Percentiles rank a stretch among this genome's conserved stretches.
phyloP scores from a whole-genome alignment of 2,329 filamentous ascomycete species.

The Diaporthe sp. region DNA sequence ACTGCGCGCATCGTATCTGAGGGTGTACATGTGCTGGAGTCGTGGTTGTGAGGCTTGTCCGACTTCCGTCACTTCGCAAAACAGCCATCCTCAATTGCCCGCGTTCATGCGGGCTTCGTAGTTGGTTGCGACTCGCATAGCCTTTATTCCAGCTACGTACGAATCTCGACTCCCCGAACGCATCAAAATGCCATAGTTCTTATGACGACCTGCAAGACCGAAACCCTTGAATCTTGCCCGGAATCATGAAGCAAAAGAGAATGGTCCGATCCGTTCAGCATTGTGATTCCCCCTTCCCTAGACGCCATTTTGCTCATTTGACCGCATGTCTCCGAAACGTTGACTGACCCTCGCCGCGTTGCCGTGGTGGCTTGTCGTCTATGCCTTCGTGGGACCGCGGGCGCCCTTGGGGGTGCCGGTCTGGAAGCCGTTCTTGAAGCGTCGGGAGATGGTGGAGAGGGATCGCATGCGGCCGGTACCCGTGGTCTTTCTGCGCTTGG shows the following conservation, averaged over 20 bases:
- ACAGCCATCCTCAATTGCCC: slow-evolving; percentile 17
- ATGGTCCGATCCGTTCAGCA: slow-evolving; percentile 42
- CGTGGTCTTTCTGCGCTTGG: slow-evolving; percentile 99
- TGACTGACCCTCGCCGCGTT: slow-evolving; percentile 31
- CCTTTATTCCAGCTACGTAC: slow-evolving; percentile 42
- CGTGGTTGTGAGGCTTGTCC: neutral
- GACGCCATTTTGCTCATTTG: slow-evolving; percentile 41
- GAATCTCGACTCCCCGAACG: slow-evolving; percentile 34
- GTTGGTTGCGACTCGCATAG: slow-evolving; percentile 39
- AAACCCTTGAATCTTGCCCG: slow-evolving; percentile 40
- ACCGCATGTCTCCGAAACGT: slow-evolving; percentile 37
- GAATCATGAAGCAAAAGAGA: slow-evolving; percentile 41
- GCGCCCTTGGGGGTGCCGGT: slow-evolving; percentile 87
- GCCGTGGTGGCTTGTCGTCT: slow-evolving; percentile 43
- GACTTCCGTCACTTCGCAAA: slow-evolving; percentile 15
- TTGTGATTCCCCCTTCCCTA: slow-evolving; percentile 46
- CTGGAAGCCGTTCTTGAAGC: slow-evolving; percentile 99
- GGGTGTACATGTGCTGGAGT: neutral
- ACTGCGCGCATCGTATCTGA: neutral
- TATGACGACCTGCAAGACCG: slow-evolving; percentile 43
- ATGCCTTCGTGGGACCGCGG: slow-evolving; percentile 70
- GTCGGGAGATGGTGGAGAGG: slow-evolving; percentile 91
- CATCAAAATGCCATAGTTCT: slow-evolving; percentile 40
- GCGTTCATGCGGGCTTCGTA: slow-evolving; percentile 9
- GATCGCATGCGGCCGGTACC: slow-evolving; percentile 96